Evolutionary conservation across 768 basidiomycete genomes (phyloP).

Genomic region (Podaxis rugospora): DNA sequence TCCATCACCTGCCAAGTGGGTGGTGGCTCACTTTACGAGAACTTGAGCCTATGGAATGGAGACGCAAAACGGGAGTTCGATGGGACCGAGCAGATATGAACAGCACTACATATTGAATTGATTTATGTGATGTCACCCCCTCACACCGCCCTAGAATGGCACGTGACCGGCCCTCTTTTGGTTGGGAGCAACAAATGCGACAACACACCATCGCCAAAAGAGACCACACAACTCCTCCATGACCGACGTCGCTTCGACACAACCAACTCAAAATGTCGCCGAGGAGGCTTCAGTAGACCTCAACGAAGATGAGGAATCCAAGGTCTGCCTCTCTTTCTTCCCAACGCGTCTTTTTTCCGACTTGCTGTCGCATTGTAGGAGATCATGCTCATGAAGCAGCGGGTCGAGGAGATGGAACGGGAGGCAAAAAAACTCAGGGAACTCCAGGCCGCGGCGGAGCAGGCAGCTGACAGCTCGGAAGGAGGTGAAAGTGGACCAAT

Average conservation of each 20-base stretch:
- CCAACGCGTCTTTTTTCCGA: conserved; percentile 15
- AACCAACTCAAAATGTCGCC: conserved; percentile 30
- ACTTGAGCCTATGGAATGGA: neutral
- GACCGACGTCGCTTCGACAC: conserved; percentile 49
- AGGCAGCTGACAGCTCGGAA: conserved; percentile 44
- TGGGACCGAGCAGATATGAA: neutral
- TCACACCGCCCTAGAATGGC: neutral
- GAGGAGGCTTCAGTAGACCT: conserved; percentile 45
- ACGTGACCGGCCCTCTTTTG: conserved; percentile 7
- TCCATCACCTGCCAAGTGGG: neutral
- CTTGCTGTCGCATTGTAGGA: conserved; percentile 44
- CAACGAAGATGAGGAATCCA: conserved; percentile 61
- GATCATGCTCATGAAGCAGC: conserved; percentile 85
- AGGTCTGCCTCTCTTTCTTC: conserved; percentile 32
- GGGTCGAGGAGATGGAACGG: conserved; percentile 90
- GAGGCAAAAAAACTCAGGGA: conserved; percentile 87
- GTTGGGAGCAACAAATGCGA: neutral
- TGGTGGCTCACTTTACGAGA: neutral
- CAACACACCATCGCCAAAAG: neutral
- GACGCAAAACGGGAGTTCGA: neutral
- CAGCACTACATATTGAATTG: neutral
- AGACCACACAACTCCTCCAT: conserved; percentile 22
- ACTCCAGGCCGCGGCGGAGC: conserved; percentile 74
- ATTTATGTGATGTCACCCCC: neutral
- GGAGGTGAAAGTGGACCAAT: conserved; percentile 45